Conservation (phyloP, 768 basidiomycete species). For the Leccinum subtestaceum region DNA sequence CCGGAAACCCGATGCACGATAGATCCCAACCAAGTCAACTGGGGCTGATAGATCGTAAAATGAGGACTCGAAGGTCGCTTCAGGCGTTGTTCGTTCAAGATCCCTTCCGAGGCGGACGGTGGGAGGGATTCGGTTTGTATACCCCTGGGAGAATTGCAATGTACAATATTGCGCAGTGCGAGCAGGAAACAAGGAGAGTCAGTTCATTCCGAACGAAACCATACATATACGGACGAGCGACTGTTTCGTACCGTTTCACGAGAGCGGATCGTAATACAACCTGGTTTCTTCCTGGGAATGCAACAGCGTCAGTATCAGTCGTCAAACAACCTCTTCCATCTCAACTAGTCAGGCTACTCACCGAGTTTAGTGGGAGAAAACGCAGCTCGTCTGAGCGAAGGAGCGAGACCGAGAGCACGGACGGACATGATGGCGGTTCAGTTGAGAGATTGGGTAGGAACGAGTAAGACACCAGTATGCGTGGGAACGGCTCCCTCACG, state of each 20-base stretch:
- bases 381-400: slow-evolving; percentile 51
- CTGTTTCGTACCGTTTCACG: slow-evolving; percentile 39
- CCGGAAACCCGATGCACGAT: slow-evolving; percentile 90
- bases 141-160: slow-evolving; percentile 33
- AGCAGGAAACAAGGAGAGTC: background rate
- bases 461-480: background rate
- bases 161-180: background rate
- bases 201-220: background rate
- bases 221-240: no score
- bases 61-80: slow-evolving; percentile 91
- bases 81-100: slow-evolving; percentile 86
- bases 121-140: slow-evolving; percentile 67
- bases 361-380: slow-evolving; percentile 31
- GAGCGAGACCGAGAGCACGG: slow-evolving; percentile 57
- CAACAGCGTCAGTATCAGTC: background rate
- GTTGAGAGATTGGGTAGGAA: background rate
- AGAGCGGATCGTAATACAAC: slow-evolving; percentile 30
- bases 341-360: background rate
- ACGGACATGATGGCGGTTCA: slow-evolving; percentile 39
- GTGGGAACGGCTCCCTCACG: slow-evolving; percentile 19
- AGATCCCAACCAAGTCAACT: slow-evolving; percentile 86
- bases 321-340: background rate
- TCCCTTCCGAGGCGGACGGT: slow-evolving; percentile 52
- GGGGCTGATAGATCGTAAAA: slow-evolving; percentile 94
- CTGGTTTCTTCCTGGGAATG: slow-evolving; percentile 41